Evolutionary conservation across 2,329 filamentous ascomycete genomes (phyloP).

Genomic region (Chrysoporthe cubensis): DNA sequence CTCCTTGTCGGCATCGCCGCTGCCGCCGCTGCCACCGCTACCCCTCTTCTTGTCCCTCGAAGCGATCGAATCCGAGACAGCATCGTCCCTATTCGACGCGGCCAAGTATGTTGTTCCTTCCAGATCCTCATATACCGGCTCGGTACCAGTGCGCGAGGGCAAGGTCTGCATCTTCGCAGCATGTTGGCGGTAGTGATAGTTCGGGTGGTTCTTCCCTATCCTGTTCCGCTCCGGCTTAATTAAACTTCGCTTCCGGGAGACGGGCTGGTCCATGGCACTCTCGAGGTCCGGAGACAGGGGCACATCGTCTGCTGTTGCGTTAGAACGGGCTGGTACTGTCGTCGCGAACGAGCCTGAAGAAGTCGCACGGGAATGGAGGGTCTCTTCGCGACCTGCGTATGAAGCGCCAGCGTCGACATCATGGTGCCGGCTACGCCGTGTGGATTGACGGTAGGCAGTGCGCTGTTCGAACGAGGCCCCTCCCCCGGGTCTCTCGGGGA

Average conservation of each 20-base stretch:
- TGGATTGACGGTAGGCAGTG: conserved; percentile 69
- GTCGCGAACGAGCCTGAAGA: conserved; percentile 64
- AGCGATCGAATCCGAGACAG: conserved; percentile 49
- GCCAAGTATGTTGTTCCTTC: conserved; percentile 65
- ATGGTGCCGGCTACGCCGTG: conserved; percentile 65
- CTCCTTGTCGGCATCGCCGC: conserved; percentile 45
- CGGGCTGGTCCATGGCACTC: conserved; percentile 36
- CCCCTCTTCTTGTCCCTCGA: conserved; percentile 42
- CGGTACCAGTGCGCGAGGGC: conserved; percentile 90
- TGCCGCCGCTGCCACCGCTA: conserved; percentile 36
- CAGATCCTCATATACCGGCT: conserved; percentile 80
- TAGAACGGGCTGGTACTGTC: conserved; percentile 55
- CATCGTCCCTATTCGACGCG: conserved; percentile 51
- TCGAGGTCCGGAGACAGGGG: conserved; percentile 55
- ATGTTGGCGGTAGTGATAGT: conserved; percentile 95
- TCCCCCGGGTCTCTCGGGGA: conserved; percentile 67
- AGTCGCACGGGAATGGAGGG: conserved; percentile 40
- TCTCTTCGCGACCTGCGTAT: conserved; percentile 19
- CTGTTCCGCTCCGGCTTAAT: conserved; percentile 86
- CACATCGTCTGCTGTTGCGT: conserved; percentile 58
- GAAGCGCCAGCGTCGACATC: conserved; percentile 70
- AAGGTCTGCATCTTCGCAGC: conserved; percentile 89
- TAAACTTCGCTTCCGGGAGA: conserved; percentile 77
- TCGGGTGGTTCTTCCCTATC: conserved; percentile 85
- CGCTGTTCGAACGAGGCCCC: conserved; percentile 64